Percentiles rank a stretch among this genome's conserved stretches.
Conservation (phyloP, 2,329 filamentous ascomycete species). For the Sphaceloma murrayae region DNA sequence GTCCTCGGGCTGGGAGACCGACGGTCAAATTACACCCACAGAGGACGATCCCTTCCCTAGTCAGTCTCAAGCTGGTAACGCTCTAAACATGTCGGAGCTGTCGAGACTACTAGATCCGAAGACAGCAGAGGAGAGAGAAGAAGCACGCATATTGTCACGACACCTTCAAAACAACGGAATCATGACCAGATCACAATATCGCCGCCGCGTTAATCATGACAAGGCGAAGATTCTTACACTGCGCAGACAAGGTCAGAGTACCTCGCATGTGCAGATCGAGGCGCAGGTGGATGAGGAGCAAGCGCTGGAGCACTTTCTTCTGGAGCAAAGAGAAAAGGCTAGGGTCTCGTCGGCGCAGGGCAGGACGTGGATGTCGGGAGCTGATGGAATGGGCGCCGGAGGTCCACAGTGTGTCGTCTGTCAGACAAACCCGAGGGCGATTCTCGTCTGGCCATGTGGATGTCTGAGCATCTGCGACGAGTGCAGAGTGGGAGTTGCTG, state of each 20-base stretch:
- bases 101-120: constrained; percentile 73
- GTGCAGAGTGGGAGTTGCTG: constrained; percentile 81
- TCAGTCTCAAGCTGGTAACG: constrained; percentile 46
- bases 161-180: constrained; percentile 63
- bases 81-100: constrained; percentile 56
- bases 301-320: constrained; percentile 50
- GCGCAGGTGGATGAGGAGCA: constrained; percentile 49
- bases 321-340: constrained; percentile 42
- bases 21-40: constrained; percentile 62
- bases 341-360: constrained; percentile 28
- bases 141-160: constrained; percentile 70
- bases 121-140: constrained; percentile 65
- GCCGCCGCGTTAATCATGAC: constrained; percentile 56
- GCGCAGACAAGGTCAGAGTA: constrained; percentile 30
- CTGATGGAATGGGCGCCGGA: constrained; percentile 60
- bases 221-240: constrained; percentile 54
- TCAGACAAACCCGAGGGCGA: constrained; percentile 71
- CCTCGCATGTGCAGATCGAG: constrained; percentile 16
- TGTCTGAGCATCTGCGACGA: constrained; percentile 93
- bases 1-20: constrained; percentile 38
- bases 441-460: constrained; percentile 93
- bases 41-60: constrained; percentile 47
- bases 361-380: constrained; percentile 58
- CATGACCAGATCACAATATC: constrained; percentile 73
- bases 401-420: constrained; percentile 90